phyloP scores from a whole-genome alignment of 768 basidiomycete species.

The Leucocoprinus sp. region DNA sequence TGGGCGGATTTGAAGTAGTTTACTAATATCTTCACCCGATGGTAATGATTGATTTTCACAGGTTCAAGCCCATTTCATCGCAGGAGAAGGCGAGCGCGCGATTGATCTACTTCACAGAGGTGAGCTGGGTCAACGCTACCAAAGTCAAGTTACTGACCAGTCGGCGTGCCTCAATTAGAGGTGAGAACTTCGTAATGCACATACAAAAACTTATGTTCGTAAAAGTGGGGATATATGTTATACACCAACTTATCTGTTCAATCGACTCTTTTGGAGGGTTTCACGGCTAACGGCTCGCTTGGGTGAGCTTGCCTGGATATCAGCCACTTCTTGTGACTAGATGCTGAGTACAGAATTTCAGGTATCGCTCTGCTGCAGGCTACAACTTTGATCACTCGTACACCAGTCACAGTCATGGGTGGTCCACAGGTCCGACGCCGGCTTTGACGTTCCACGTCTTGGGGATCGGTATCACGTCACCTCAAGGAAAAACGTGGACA shows the following conservation, averaged over 20 bases:
- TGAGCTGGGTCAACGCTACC: background rate
- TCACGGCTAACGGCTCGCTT: conserved; percentile 48
- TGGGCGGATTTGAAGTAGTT: conserved; percentile 40
- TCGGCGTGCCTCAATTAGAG: background rate
- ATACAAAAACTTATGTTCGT: background rate
- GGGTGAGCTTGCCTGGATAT: conserved; percentile 22
- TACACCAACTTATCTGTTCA: conserved; percentile 47
- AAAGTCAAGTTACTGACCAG: background rate
- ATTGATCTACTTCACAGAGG: conserved; percentile 36
- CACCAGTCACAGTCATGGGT: conserved; percentile 51
- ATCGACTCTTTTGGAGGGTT: conserved; percentile 50
- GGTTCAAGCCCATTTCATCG: conserved; percentile 43
- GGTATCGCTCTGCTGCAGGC: conserved; percentile 44
- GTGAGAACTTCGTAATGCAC: background rate
- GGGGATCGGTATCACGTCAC: conserved; percentile 40
- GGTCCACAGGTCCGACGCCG: conserved; percentile 50
- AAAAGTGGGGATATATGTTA: conserved; percentile 49
- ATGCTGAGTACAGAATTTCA: background rate
- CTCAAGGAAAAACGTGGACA: conserved; percentile 38
- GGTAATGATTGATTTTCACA: conserved; percentile 13
- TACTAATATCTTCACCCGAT: background rate
- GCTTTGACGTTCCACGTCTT: conserved; percentile 50
- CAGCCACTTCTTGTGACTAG: background rate
- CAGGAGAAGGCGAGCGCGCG: conserved; percentile 36
- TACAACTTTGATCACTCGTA: conserved; percentile 51